phyloP scores from a whole-genome alignment of 225 moss, liverwort and hornwort genomes.

The Takakia lepidozioides region DNA sequence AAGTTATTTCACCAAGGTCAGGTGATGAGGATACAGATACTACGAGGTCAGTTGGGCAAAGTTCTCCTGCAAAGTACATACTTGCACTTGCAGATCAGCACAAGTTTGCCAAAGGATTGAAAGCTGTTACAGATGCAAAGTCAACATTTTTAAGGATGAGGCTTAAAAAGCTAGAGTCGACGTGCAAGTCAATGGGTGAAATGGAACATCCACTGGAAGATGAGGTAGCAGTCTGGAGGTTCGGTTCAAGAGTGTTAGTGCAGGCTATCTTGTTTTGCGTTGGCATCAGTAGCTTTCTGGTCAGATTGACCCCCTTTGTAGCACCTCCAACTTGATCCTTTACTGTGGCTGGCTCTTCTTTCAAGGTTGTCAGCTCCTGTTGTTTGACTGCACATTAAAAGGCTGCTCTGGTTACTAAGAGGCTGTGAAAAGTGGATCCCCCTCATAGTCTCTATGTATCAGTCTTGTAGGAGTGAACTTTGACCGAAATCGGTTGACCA shows the following conservation, averaged over 20 bases:
- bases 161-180: not conserved
- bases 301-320: too few species aligned
- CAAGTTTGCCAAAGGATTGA: slow-evolving; percentile 3
- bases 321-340: too few species aligned
- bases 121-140: slow-evolving; percentile 2
- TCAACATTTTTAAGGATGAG: slow-evolving; percentile 4
- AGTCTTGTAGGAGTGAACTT: too few species aligned
- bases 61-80: not conserved
- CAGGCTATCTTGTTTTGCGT: not conserved
- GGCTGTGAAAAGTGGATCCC: too few species aligned
- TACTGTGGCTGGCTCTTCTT: too few species aligned
- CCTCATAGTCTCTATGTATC: too few species aligned
- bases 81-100: not conserved
- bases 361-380: too few species aligned
- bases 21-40: not conserved
- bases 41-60: not conserved
- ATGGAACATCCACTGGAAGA: not conserved
- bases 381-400: too few species aligned
- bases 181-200: not conserved
- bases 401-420: too few species aligned
- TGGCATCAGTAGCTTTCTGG: slow-evolving; percentile 1
- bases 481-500: too few species aligned
- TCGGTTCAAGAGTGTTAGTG: not conserved
- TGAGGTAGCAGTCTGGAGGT: slow-evolving; percentile 6
- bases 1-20: not conserved